phyloP scores from a whole-genome alignment of 208 protist species.

The Leishmania tropica region DNA sequence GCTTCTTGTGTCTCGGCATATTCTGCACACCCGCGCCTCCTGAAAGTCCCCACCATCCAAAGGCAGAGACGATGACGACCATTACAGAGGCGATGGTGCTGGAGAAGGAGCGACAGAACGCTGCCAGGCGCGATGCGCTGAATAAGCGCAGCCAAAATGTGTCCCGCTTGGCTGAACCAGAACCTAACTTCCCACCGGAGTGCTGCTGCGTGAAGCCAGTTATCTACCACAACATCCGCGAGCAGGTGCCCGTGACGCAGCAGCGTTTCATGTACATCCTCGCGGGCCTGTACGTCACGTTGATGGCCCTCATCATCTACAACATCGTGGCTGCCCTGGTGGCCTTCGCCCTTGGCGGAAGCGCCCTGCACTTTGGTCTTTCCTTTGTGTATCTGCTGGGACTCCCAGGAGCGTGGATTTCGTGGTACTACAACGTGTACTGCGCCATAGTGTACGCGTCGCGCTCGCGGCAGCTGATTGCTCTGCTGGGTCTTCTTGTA shows the following conservation, averaged over 20 bases:
- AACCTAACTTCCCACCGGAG: constrained; percentile 83
- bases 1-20: not conserved
- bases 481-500: constrained; percentile 66
- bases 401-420: constrained; percentile 75
- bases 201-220: constrained; percentile 85
- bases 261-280: constrained; percentile 88
- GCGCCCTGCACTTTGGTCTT: constrained; percentile 68
- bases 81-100: constrained; percentile 79
- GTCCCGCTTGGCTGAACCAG: constrained; percentile 36
- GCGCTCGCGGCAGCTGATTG: constrained; percentile 47
- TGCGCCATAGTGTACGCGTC: constrained; percentile 41
- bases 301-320: constrained; percentile 76
- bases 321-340: constrained; percentile 74
- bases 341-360: constrained; percentile 54
- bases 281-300: constrained; percentile 58
- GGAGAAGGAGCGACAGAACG: constrained; percentile 76
- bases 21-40: not conserved
- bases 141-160: constrained; percentile 36
- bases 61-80: constrained; percentile 1
- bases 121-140: constrained; percentile 46
- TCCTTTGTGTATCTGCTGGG: constrained; percentile 87
- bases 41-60: not conserved
- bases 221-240: constrained; percentile 85
- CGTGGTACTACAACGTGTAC: constrained; percentile 90
- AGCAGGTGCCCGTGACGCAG: constrained; percentile 67